Base-by-base conservation (phyloP, 805 yeast genomes). In the Suhomyces pyralidae region DNA sequence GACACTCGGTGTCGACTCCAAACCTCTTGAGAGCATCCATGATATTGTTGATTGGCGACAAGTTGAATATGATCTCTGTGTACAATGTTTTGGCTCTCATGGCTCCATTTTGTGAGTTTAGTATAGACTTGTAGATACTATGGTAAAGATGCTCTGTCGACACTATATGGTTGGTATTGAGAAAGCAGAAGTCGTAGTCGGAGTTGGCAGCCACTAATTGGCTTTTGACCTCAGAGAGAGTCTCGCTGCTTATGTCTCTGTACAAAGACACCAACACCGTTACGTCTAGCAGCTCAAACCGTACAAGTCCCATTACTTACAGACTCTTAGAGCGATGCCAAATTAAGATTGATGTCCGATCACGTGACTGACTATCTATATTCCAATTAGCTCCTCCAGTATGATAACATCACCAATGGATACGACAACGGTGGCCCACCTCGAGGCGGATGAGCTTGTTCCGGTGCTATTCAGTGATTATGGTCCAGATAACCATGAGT, bases 1-100 rank as follows among this genome's bases (percentile, higher is more conserved):
- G 62, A 2, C 82, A 67, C 3, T 71, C 69, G 30, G 77, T 79
- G 49, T 82, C 81, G 15, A 89, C 76, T 9, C 96, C 96, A 68
- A 88, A 87, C 59, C 80, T 76, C 56, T 78, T 81, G 56, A 89
- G 73, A 0, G 90, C 85, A 54, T 89, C 94, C 73, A 81, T 78
- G 40, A 86, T 84, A 62, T 86, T 88, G 58, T 83, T 84, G 7
- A 82, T 78, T 1, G 93, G 90, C 1, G 91, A 82, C 53, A 90
- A 70, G 53, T 84, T 81, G 61, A 85, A 81, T 22, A 88, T 79
- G 40, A 86, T 74, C 61, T 90, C 96, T 0, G 94, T 84, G 62
- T 88, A 87, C 30, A 89, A 59, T 0, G 84, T 78, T 58, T 79
- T 83, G 8, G 96, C 85, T 57, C 84, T 78, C 74, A 81, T 75